phyloP scores from a whole-genome alignment of 352 stramenopile genomes.

The Phytophthora colocasiae region DNA sequence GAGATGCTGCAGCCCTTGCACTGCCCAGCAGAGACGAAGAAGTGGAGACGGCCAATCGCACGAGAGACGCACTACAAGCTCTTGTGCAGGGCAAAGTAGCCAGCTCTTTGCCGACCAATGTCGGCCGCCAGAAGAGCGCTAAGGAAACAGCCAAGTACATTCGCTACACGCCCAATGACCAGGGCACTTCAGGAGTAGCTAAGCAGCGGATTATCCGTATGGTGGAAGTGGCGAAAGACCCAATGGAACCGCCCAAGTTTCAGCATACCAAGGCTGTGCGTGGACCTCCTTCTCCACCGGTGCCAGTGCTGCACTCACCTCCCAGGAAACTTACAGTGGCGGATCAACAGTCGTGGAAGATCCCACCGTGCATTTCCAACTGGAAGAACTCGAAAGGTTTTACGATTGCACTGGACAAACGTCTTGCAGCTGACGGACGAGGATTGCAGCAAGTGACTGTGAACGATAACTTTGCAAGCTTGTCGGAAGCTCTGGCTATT shows the following conservation, averaged over 20 bases:
- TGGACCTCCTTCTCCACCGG: slow-evolving; percentile 89
- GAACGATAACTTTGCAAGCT: slow-evolving; percentile 98
- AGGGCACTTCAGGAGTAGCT: slow-evolving; percentile 58
- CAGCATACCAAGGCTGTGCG: slow-evolving; percentile 98
- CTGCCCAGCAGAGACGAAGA: slow-evolving; percentile 71
- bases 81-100: slow-evolving; percentile 94
- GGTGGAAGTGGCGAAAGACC: slow-evolving; percentile 98
- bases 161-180: slow-evolving; percentile 86
- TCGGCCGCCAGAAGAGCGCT: slow-evolving; percentile 91
- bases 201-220: slow-evolving; percentile 98
- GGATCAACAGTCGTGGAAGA: slow-evolving; percentile 98
- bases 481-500: slow-evolving; percentile 97
- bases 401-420: slow-evolving; percentile 99
- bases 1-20: slow-evolving; percentile 60
- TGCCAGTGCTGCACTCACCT: slow-evolving; percentile 93
- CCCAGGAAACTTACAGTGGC: slow-evolving; percentile 92
- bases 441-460: slow-evolving; percentile 96
- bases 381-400: slow-evolving; percentile 99
- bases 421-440: slow-evolving; percentile 97
- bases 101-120: slow-evolving; percentile 73
- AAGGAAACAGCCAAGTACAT: slow-evolving; percentile 88
- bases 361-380: slow-evolving; percentile 99
- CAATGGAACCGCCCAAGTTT: slow-evolving; percentile 99
- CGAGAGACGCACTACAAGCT: slow-evolving; percentile 87
- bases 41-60: slow-evolving; percentile 71